Percentiles rank a stretch among this genome's conserved stretches.
phyloP scores from a whole-genome alignment of 495 filamentous ascomycete species.

The Penicillium fimorum region DNA sequence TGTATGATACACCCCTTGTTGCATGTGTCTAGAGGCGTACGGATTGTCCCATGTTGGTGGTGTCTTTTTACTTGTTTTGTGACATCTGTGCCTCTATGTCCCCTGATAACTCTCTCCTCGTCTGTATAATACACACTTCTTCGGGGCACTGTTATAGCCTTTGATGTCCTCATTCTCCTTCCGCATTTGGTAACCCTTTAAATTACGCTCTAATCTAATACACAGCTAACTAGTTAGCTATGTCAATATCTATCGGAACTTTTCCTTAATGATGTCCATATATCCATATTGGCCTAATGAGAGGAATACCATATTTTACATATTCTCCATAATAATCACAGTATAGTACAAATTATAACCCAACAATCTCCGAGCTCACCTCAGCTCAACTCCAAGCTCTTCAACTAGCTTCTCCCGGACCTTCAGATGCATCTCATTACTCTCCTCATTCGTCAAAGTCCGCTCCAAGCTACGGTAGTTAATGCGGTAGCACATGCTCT shows the following conservation, averaged over 20 bases:
- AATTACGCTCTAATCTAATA: background rate
- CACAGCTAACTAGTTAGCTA: background rate
- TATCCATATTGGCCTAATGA: background rate
- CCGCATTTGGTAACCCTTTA: background rate
- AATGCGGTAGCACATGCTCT: slow-evolving; percentile 87
- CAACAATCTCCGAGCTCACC: slow-evolving; percentile 42
- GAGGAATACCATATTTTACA: slow-evolving; percentile 24
- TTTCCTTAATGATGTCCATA: background rate
- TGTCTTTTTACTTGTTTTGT: slow-evolving; percentile 24
- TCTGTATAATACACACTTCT: slow-evolving; percentile 35
- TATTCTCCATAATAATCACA: slow-evolving; percentile 9
- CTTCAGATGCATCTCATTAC: slow-evolving; percentile 69
- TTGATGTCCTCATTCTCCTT: slow-evolving; percentile 9
- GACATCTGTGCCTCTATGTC: slow-evolving; percentile 21
- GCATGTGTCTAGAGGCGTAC: slow-evolving; percentile 38
- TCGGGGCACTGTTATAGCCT: slow-evolving; percentile 12
- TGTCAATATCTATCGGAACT: background rate
- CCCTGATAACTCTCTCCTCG: slow-evolving; percentile 38
- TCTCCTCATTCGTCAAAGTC: slow-evolving; percentile 78
- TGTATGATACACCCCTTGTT: slow-evolving; percentile 45
- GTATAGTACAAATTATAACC: slow-evolving; percentile 20
- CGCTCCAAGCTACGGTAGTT: slow-evolving; percentile 88
- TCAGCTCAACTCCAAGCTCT: slow-evolving; percentile 76
- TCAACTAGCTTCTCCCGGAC: slow-evolving; percentile 61
- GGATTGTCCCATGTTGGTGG: slow-evolving; percentile 34